Conservation (phyloP, 225 moss, liverwort and hornwort species). For the Rhytidiadelphus loreus region DNA sequence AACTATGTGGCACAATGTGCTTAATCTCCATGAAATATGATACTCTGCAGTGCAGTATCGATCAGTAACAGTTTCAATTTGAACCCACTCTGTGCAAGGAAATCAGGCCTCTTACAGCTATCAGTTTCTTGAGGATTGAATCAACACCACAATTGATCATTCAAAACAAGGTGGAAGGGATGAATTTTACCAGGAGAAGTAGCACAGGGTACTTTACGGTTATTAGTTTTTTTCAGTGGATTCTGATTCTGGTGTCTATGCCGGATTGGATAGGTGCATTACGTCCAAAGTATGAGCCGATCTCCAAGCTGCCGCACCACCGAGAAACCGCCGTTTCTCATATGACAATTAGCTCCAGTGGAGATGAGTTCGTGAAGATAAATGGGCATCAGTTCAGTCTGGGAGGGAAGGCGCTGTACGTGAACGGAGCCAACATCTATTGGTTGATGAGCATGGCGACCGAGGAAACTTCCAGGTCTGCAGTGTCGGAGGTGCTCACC, state of each 20-base stretch:
- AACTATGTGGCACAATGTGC: neutral
- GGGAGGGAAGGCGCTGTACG: conserved; percentile 24
- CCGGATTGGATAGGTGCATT: neutral
- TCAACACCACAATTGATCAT: neutral
- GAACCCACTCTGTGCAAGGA: neutral
- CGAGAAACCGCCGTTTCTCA: neutral
- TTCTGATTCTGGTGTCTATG: neutral
- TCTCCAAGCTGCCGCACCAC: neutral
- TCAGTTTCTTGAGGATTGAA: neutral
- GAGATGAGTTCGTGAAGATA: conserved; percentile 11
- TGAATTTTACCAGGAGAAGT: neutral
- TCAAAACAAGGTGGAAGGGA: neutral
- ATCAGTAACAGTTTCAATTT: neutral
- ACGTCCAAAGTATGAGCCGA: neutral
- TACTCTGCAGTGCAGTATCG: neutral
- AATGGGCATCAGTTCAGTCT: conserved; percentile 31
- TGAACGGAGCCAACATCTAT: conserved; percentile 55
- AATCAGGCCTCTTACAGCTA: neutral
- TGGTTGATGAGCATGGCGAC: conserved; percentile 42
- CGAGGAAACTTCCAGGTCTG: conserved; percentile 4
- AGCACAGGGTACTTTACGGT: neutral
- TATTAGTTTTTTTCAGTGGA: neutral
- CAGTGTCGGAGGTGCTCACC: conserved; percentile 27
- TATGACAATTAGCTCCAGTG: neutral
- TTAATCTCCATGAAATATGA: neutral